Evolutionary conservation across 352 stramenopile species (phyloP).

Genomic region (Achlya hypogyna): DNA sequence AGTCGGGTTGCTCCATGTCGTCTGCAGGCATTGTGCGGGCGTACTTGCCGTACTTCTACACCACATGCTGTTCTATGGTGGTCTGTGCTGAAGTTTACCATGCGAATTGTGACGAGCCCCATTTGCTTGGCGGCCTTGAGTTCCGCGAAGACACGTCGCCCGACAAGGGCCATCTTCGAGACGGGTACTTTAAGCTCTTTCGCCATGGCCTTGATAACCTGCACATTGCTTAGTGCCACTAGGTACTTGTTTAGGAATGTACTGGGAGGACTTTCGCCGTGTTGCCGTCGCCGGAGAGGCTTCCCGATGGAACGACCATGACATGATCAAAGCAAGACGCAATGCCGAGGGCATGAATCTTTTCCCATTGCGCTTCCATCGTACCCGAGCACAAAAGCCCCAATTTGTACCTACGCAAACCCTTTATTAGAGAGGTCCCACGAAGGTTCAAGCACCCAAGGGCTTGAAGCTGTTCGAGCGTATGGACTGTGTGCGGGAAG

Average conservation of each 20-base stretch:
- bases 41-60: constrained; percentile 76
- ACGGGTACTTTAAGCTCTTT: constrained; percentile 42
- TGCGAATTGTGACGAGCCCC: constrained; percentile 63
- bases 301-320: constrained; percentile 37
- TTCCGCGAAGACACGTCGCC: constrained; percentile 78
- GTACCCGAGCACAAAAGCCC: constrained; percentile 71
- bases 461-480: constrained; percentile 39
- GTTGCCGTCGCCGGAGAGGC: constrained; percentile 18
- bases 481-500: constrained; percentile 43
- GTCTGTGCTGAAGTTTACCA: constrained; percentile 30
- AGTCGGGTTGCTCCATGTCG: constrained; percentile 70
- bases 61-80: neutral
- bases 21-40: constrained; percentile 77
- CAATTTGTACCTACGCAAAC: constrained; percentile 39
- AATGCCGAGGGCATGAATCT: constrained; percentile 53
- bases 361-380: constrained; percentile 59
- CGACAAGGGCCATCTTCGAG: constrained; percentile 74
- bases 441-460: neutral
- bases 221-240: constrained; percentile 27
- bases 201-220: constrained; percentile 57
- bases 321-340: constrained; percentile 55
- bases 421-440: neutral
- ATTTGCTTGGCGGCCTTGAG: constrained; percentile 78
- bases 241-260: neutral
- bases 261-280: constrained; percentile 14